Conservation (phyloP, 1,139 yeast species). For the Suhomyces bolitotheri region DNA sequence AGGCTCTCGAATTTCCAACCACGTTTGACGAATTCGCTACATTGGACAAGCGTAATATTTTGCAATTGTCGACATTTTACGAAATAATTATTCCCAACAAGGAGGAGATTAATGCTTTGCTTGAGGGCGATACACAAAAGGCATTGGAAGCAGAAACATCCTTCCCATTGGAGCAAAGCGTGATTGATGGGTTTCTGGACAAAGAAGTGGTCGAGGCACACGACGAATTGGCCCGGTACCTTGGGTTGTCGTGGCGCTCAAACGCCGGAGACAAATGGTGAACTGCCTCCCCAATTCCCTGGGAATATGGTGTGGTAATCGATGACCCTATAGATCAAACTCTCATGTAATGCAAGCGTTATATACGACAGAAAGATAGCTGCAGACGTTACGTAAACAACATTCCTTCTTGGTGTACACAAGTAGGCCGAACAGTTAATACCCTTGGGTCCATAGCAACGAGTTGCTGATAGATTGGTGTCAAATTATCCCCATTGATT, state of each 20-base stretch:
- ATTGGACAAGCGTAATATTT: slow-evolving; percentile 45
- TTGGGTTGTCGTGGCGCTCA: slow-evolving; percentile 63
- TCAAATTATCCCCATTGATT: no score
- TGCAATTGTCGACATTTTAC: slow-evolving; percentile 65
- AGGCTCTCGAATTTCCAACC: slow-evolving; percentile 53
- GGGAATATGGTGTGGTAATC: no score
- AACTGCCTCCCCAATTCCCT: no score
- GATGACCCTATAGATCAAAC: no score
- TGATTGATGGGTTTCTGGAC: slow-evolving; percentile 29
- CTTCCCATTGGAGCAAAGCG: slow-evolving; percentile 32
- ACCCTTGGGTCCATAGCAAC: no score
- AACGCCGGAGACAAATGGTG: slow-evolving; percentile 35
- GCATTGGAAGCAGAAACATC: slow-evolving; percentile 18
- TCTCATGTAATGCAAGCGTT: no score
- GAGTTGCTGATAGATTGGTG: no score
- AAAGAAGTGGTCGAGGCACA: slow-evolving; percentile 50
- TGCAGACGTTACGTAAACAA: no score
- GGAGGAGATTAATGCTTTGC: slow-evolving; percentile 39
- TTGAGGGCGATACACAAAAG: slow-evolving; percentile 36
- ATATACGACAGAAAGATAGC: no score
- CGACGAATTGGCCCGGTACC: slow-evolving; percentile 64
- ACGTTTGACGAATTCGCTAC: slow-evolving; percentile 55
- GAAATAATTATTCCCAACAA: slow-evolving; percentile 60
- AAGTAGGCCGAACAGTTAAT: no score
- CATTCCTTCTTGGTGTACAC: no score